A percentile compares a stretch with the other conserved stretches of the same genome.
These are phyloP conservation scores for Fusarium annulatum DNA, from an alignment of 2,329 filamentous ascomycete genomes.

Conservation along the genomic window DNA sequence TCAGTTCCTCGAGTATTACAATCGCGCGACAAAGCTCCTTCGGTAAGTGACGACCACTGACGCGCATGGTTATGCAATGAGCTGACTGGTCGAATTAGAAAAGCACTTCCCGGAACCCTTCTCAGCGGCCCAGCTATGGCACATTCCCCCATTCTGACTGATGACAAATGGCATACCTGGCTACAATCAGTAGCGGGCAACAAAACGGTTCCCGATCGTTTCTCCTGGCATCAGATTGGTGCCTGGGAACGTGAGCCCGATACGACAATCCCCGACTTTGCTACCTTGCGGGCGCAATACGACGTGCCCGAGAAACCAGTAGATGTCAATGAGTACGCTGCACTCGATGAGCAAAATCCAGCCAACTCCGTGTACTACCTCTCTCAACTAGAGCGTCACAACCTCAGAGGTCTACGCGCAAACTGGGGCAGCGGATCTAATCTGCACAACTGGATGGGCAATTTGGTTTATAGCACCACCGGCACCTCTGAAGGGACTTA, in stretches of 20 bases:
- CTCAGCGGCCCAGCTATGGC: neutral
- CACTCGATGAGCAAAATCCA: neutral
- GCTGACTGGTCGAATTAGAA: neutral
- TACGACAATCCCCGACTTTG: neutral
- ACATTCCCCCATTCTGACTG: neutral
- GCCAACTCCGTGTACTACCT: neutral
- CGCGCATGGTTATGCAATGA: accelerated
- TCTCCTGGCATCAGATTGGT: neutral
- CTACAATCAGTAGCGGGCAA: neutral
- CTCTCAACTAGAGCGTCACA: neutral
- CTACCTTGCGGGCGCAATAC: neutral
- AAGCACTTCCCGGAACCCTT: neutral
- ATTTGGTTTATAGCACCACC: neutral
- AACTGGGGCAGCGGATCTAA: neutral
- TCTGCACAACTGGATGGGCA: neutral
- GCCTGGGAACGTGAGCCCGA: neutral
- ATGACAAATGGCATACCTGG: neutral
- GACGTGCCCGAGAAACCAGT: neutral
- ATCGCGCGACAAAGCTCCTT: neutral
- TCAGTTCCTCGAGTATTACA: neutral
- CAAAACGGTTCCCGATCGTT: neutral
- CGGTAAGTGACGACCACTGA: accelerated
- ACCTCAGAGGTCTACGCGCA: neutral
- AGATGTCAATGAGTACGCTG: neutral
- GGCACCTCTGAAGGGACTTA: neutral